phyloP scores from a whole-genome alignment of 768 basidiomycete species.

The Tulasnella sp. region DNA sequence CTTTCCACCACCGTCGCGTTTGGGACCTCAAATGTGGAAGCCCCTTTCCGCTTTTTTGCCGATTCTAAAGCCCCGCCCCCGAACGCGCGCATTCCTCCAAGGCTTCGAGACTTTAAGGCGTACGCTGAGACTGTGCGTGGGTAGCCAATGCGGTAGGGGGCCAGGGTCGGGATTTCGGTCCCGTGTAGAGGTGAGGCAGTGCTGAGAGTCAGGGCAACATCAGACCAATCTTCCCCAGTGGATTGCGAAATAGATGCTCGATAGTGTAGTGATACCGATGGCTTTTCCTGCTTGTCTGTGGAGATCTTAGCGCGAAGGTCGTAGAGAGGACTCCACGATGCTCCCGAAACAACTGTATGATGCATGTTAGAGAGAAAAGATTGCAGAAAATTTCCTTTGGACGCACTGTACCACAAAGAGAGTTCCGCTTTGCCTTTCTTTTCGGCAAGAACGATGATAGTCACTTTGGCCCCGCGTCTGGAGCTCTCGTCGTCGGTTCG shows the following conservation, averaged over 20 bases:
- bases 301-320: slow-evolving; percentile 59
- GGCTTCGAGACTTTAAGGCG: too few relatives aligned
- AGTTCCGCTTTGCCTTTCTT: slow-evolving; percentile 48
- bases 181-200: slow-evolving; percentile 37
- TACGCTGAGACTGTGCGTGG: too few relatives aligned
- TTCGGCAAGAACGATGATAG: slow-evolving; percentile 53
- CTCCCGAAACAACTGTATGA: slow-evolving; percentile 52
- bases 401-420: slow-evolving; percentile 59
- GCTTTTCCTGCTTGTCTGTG: slow-evolving; percentile 45
- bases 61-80: too few relatives aligned
- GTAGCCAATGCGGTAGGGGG: slow-evolving; percentile 34
- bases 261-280: slow-evolving; percentile 35
- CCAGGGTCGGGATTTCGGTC: slow-evolving; percentile 35
- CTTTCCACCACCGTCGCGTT: slow-evolving; percentile 26
- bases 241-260: slow-evolving; percentile 38
- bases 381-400: not conserved
- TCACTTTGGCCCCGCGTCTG: slow-evolving; percentile 44
- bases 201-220: slow-evolving; percentile 36
- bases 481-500: slow-evolving; percentile 24
- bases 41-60: too few relatives aligned
- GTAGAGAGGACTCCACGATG: slow-evolving; percentile 59
- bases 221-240: slow-evolving; percentile 39
- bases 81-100: too few relatives aligned
- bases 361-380: not conserved
- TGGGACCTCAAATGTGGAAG: not conserved